These are phyloP conservation scores for Psilocybe cyanescens DNA, from an alignment of 768 basidiomycete genomes.

Conservation along the genomic window DNA sequence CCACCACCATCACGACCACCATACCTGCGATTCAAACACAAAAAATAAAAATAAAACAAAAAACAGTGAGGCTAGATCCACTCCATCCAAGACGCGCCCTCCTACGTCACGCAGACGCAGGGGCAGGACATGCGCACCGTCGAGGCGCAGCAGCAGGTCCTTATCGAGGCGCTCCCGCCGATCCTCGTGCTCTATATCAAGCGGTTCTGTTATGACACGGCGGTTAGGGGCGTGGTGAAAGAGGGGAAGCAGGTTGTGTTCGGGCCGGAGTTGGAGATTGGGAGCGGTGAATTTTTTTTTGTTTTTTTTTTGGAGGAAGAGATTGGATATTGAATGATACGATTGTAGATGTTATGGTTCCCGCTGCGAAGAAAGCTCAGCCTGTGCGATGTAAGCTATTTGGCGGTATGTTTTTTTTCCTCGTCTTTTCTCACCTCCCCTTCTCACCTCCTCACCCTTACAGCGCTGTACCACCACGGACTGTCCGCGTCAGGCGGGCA, in stretches of 20 bases:
- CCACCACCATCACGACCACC: no score
- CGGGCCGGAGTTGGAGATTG: constrained; percentile 77
- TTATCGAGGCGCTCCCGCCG: constrained; percentile 75
- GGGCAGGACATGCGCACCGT: constrained; percentile 55
- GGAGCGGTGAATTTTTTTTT: constrained; percentile 52
- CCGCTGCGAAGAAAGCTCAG: constrained; percentile 45
- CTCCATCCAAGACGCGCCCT: constrained; percentile 83
- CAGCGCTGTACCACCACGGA: constrained; percentile 94
- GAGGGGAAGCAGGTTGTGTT: constrained; percentile 82
- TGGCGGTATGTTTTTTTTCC: constrained; percentile 57
- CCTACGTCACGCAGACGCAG: constrained; percentile 74
- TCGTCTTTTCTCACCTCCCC: not conserved
- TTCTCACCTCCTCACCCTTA: constrained; percentile 4
- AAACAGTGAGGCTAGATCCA: constrained; percentile 70
- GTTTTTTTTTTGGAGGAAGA: no score
- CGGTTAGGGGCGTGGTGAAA: constrained; percentile 80
- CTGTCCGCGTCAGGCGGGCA: constrained; percentile 90
- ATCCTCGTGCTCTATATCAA: constrained; percentile 92
- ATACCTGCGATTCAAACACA: no score
- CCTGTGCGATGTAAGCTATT: constrained; percentile 77
- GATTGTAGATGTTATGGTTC: constrained; percentile 60
- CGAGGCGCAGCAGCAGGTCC: no score
- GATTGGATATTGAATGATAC: no score
- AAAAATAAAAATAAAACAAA: no score
- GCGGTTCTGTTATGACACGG: constrained; percentile 85